Evolutionary conservation across 305 asterid genomes (phyloP).

Genomic region (Fraxinus platypoda): DNA sequence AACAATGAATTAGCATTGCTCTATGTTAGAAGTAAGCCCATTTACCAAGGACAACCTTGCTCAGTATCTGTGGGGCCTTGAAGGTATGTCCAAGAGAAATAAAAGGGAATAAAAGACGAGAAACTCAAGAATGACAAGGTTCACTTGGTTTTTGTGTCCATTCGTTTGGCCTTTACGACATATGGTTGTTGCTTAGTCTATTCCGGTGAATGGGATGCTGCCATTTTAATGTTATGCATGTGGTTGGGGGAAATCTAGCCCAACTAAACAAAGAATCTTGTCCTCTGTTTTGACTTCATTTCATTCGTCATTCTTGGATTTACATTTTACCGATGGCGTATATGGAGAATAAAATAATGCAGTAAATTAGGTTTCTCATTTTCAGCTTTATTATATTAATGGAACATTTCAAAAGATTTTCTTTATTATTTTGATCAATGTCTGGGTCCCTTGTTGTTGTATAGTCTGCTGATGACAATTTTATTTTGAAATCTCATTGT

Average conservation of each 20-base stretch:
- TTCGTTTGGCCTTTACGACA: not conserved
- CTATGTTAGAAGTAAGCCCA: not conserved
- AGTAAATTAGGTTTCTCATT: not conserved
- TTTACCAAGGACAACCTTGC: not conserved
- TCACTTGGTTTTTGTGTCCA: not conserved
- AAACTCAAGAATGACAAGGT: not conserved
- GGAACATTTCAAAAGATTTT: not conserved
- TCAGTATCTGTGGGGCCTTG: not conserved
- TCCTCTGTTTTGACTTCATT: not conserved
- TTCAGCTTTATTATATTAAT: not conserved
- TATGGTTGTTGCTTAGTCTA: not conserved
- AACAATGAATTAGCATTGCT: conserved; percentile 2
- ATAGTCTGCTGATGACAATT: not conserved
- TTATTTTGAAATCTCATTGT: not conserved
- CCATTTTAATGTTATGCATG: not conserved
- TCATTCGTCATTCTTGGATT: not conserved
- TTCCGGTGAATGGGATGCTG: not conserved
- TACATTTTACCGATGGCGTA: not conserved
- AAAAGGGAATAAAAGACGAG: not conserved
- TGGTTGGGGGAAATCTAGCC: not conserved
- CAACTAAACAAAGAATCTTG: not conserved
- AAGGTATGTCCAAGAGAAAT: not conserved
- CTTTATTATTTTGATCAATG: not conserved
- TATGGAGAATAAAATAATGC: not conserved
- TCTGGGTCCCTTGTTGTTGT: not conserved